A percentile compares a stretch with the other conserved stretches of the same genome.
Evolutionary conservation across 768 basidiomycete genomes (phyloP).

Genomic region (Cytidiella melzeri): DNA sequence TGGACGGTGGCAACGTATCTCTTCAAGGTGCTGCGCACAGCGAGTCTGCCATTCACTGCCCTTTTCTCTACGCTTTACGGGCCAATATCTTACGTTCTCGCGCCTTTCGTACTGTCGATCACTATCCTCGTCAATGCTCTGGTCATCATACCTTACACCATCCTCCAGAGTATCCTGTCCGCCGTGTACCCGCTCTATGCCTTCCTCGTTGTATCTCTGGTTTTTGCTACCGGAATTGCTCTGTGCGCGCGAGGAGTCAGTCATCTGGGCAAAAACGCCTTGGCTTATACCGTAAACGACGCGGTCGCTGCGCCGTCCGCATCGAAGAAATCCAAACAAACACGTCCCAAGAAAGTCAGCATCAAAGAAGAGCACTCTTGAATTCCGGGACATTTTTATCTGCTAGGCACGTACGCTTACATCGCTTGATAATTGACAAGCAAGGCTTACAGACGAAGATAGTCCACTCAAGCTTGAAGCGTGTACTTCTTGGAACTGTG

Average conservation of each 20-base stretch:
- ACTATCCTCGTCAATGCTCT: slow-evolving; percentile 36
- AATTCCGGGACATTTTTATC: too few species aligned
- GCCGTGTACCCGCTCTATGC: slow-evolving; percentile 23
- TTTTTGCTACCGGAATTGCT: slow-evolving; percentile 16
- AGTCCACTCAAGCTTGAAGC: too few species aligned
- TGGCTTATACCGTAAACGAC: background rate
- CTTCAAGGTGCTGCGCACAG: background rate
- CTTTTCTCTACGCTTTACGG: slow-evolving; percentile 19
- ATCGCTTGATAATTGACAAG: too few species aligned
- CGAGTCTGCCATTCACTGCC: slow-evolving; percentile 2
- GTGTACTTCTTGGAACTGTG: too few species aligned
- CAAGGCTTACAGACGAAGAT: too few species aligned
- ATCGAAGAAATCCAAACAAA: background rate
- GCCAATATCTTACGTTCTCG: slow-evolving; percentile 35
- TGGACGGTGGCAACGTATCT: background rate
- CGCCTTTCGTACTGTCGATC: slow-evolving; percentile 40
- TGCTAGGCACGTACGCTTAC: too few species aligned
- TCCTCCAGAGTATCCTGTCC: slow-evolving; percentile 13
- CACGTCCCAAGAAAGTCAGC: background rate
- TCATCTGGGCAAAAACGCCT: background rate
- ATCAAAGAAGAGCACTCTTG: background rate
- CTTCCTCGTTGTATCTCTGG: slow-evolving; percentile 17
- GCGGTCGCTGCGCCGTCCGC: background rate
- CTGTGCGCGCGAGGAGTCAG: slow-evolving; percentile 13
- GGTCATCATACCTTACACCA: slow-evolving; percentile 39